Evolutionary conservation across 1,284 basidiomycete species (phyloP).

Genomic region (Porodaedalea pini): DNA sequence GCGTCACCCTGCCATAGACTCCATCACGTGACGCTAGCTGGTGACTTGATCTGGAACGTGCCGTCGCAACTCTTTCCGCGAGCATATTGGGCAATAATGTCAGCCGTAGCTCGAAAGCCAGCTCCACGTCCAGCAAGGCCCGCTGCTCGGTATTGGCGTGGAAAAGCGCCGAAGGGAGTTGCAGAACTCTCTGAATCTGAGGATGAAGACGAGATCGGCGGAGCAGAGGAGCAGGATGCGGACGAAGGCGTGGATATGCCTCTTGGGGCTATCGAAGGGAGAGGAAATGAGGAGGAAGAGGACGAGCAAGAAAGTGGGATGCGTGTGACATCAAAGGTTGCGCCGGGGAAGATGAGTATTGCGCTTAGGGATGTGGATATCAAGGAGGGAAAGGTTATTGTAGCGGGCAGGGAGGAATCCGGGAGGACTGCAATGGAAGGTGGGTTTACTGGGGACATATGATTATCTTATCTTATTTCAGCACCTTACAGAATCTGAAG

Average conservation of each 20-base stretch:
- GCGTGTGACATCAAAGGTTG: conserved; percentile 28
- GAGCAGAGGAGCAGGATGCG: conserved; percentile 35
- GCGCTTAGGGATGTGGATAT: conserved; percentile 72
- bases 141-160: conserved; percentile 79
- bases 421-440: conserved; percentile 56
- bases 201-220: conserved; percentile 51
- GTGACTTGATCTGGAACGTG: not conserved
- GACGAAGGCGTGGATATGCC: conserved; percentile 54
- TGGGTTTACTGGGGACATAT: not conserved
- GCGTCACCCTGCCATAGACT: not conserved
- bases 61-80: not conserved
- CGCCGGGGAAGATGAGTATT: conserved; percentile 53
- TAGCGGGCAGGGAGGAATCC: conserved; percentile 70
- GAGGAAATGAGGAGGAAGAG: conserved; percentile 31
- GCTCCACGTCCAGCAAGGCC: conserved; percentile 69
- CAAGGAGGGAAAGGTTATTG: conserved; percentile 70
- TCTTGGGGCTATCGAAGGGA: conserved; percentile 42
- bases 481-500: conserved; percentile 31
- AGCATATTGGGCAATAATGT: conserved; percentile 1
- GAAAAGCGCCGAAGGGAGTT: conserved; percentile 76
- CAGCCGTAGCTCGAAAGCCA: conserved; percentile 47
- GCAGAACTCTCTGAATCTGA: conserved; percentile 51
- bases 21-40: not conserved
- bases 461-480: not conserved
- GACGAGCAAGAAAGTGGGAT: conserved; percentile 47